A percentile compares a stretch with the other conserved stretches of the same genome.
phyloP scores from a whole-genome alignment of 306 rosid species.

The Quercus mongolica region DNA sequence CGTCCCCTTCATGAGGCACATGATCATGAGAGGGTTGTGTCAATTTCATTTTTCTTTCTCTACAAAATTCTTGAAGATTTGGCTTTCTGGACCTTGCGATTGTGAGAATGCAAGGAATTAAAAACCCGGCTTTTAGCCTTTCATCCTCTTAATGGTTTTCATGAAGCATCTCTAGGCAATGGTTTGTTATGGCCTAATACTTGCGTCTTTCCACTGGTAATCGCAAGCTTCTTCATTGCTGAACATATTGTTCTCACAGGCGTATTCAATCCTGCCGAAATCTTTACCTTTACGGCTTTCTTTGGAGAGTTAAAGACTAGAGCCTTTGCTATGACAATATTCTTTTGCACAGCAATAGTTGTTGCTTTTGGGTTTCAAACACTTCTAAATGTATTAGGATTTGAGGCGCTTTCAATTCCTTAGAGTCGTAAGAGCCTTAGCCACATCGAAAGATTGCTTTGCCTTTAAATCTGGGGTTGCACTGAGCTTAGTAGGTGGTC shows the following conservation, averaged over 20 bases:
- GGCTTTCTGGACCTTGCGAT: constrained; percentile 37
- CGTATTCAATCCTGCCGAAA: constrained; percentile 43
- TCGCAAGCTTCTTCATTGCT: constrained; percentile 75
- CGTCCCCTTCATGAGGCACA: background rate
- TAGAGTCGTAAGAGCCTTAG: constrained; percentile 74
- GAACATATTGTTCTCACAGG: constrained; percentile 57
- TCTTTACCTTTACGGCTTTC: constrained; percentile 43
- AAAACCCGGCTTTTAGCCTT: constrained; percentile 85
- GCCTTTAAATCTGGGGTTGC: constrained; percentile 63
- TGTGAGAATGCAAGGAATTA: constrained; percentile 48
- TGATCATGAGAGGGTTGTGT: constrained; percentile 23
- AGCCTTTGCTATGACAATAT: constrained; percentile 55
- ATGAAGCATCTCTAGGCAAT: constrained; percentile 33
- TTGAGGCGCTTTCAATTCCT: constrained; percentile 61
- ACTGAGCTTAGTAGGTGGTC: constrained; percentile 37
- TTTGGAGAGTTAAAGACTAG: constrained; percentile 79
- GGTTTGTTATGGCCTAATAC: constrained; percentile 32
- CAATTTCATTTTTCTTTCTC: constrained; percentile 40
- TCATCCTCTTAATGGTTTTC: constrained; percentile 60
- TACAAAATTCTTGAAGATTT: constrained; percentile 32
- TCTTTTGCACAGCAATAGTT: constrained; percentile 50
- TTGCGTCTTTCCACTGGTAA: constrained; percentile 52
- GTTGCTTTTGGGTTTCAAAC: constrained; percentile 58
- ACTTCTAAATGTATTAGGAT: constrained; percentile 58
- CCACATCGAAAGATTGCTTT: constrained; percentile 39